Base-by-base conservation (phyloP, 139 green algal genomes). In the Volvox reticuliferus region DNA sequence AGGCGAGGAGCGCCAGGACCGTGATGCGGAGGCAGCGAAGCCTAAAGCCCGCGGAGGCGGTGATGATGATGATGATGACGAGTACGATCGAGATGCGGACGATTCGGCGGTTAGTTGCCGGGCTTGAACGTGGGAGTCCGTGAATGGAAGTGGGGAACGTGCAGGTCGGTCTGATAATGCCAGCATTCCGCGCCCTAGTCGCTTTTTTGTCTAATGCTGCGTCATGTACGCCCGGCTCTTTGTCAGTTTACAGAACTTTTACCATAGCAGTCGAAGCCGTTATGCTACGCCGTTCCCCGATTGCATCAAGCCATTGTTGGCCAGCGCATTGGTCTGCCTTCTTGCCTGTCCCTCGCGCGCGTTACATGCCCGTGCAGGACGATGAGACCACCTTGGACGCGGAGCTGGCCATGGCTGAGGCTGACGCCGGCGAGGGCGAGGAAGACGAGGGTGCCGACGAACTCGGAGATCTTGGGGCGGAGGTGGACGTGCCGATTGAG, bases 401-500 rank as follows among this genome's bases (percentile, higher is more conserved):
- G 50, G 93, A 98, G 88, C 92, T 93, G 86, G 61, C 75, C 14
- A 19, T 92, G 28, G 94, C 86, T 17, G 90, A 95, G 81, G 36
- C 35, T 5, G n/a, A 91, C 20, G 94, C 65, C 22, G 90, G 33
- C 24, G 92, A 88, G n/a, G 67, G 89, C 68, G 90, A 86, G 28
- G 89, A 86, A 36, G 84, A 89, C 12, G 37, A 28, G 36, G 92
- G 79, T 16, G 92, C 76, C 12, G 91, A 93, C 21, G 98, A 99
- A 92, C 69, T 97, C 44, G 94, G 93, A 62, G 97, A 83, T 0
- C 92, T 99, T 85, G 94, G 94, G 35, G 93, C 93, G 17, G 98
- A 99, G 81, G 94, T 94, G 0, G 96, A 99, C 35, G 85, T 99
- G 91, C 95, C 98, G 2, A 79, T 99, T 12, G 98, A 99, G 88